Percentiles rank a stretch among this genome's conserved stretches.
These are phyloP conservation scores for Auriscalpium microsporum DNA, from an alignment of 768 basidiomycete species.

Conservation along the genomic window DNA sequence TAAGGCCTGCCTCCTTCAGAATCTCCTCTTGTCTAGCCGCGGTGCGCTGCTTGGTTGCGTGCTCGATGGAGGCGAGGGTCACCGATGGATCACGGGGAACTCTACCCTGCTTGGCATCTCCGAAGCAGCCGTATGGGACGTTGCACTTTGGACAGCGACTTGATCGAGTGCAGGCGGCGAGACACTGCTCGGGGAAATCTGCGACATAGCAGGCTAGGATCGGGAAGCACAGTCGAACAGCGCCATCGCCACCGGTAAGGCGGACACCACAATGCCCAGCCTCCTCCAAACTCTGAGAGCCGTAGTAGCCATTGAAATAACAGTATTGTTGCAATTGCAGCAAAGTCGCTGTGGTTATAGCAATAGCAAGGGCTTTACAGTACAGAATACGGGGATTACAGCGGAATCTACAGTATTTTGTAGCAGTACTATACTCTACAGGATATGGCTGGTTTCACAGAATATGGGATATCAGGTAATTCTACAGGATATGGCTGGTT, in stretches of 20 bases:
- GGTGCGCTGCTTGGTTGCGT: background rate
- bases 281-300: conserved; percentile 17
- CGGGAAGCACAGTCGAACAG: conserved; percentile 15
- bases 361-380: too few species aligned
- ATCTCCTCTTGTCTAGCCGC: background rate
- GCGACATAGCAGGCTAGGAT: conserved; percentile 22
- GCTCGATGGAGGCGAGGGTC: background rate
- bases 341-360: too few species aligned
- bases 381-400: too few species aligned
- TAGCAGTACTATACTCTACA: too few species aligned
- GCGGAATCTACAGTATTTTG: too few species aligned
- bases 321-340: too few species aligned
- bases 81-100: background rate
- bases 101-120: background rate
- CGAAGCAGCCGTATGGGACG: conserved; percentile 1
- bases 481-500: too few species aligned
- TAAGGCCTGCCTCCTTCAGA: conserved; percentile 9
- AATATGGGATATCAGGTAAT: too few species aligned
- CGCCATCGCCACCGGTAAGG: conserved; percentile 30
- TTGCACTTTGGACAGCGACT: conserved; percentile 12
- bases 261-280: conserved; percentile 25
- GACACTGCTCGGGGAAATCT: conserved; percentile 39
- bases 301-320: too few species aligned
- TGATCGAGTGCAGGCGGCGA: conserved; percentile 22
- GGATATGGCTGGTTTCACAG: too few species aligned